These are phyloP conservation scores for Wickerhamomyces tratensis DNA, from an alignment of 805 yeast species.

Conservation along the genomic window DNA sequence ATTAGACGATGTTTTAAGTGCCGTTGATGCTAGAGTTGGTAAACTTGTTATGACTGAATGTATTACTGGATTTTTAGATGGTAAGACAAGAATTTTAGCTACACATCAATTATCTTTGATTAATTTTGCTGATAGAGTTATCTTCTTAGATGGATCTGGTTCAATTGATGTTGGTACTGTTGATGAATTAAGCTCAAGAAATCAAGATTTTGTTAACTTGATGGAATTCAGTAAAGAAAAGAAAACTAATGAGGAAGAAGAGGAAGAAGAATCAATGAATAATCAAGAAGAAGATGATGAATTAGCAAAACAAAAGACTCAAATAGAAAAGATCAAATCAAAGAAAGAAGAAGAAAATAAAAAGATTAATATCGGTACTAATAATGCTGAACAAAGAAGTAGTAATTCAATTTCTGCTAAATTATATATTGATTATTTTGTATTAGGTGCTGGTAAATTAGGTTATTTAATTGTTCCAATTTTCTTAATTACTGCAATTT, in stretches of 20 bases:
- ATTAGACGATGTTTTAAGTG: slow-evolving; percentile 73
- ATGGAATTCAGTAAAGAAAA: slow-evolving; percentile 34
- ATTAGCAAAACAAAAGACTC: slow-evolving; percentile 10
- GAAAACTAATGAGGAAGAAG: slow-evolving; percentile 14
- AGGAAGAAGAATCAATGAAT: slow-evolving; percentile 18
- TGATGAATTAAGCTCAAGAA: slow-evolving; percentile 37
- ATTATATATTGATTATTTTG: slow-evolving; percentile 32
- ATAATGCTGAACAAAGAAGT: slow-evolving; percentile 17
- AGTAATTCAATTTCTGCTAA: slow-evolving; percentile 8
- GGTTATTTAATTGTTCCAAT: slow-evolving; percentile 20
- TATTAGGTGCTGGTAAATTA: slow-evolving; percentile 36
- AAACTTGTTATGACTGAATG: slow-evolving; percentile 66
- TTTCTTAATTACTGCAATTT: slow-evolving; percentile 11
- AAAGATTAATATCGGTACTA: slow-evolving; percentile 16
- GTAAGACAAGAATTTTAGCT: slow-evolving; percentile 64
- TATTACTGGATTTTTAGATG: slow-evolving; percentile 43
- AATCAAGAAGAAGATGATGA: slow-evolving; percentile 20
- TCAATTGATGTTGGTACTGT: slow-evolving; percentile 56
- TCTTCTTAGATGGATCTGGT: slow-evolving; percentile 55
- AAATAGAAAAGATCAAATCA: slow-evolving; percentile 12
- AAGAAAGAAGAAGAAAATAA: slow-evolving; percentile 17
- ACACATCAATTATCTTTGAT: slow-evolving; percentile 77
- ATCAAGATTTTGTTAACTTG: slow-evolving; percentile 38
- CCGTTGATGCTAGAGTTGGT: slow-evolving; percentile 86
- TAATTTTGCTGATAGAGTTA: slow-evolving; percentile 56